These are phyloP conservation scores for Thalassiosira profunda DNA, from an alignment of 108 stramenopile genomes.

Conservation along the genomic window DNA sequence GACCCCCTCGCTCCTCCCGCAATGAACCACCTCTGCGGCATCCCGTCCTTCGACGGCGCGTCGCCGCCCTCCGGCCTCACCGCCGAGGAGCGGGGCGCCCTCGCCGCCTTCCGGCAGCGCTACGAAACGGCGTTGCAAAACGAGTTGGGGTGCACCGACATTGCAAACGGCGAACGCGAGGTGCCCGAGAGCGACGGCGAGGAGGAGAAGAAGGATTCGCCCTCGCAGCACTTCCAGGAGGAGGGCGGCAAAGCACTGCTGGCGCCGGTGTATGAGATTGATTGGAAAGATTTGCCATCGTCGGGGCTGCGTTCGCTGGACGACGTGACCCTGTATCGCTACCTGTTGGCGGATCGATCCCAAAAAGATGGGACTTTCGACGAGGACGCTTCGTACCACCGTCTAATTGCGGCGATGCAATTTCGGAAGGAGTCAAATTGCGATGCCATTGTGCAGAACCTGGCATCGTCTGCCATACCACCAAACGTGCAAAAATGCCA, in stretches of 20 bases:
- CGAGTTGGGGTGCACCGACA: neutral
- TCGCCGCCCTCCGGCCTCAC: neutral
- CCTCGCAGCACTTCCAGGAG: neutral
- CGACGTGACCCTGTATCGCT: constrained; percentile 8
- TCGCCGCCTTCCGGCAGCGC: constrained; percentile 6
- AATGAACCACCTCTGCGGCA: constrained; percentile 23
- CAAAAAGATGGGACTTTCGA: constrained; percentile 13
- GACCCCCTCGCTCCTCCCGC: too few relatives aligned
- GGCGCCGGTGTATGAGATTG: neutral
- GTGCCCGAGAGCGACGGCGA: neutral
- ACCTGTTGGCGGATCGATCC: constrained; percentile 11
- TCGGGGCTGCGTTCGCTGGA: constrained; percentile 13
- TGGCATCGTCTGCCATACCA: constrained; percentile 5
- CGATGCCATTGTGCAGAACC: constrained; percentile 4
- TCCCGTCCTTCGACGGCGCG: neutral
- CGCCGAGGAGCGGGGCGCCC: constrained; percentile 1
- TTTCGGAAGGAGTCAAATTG: neutral
- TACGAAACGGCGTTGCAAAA: neutral
- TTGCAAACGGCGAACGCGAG: neutral
- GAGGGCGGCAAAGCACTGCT: neutral
- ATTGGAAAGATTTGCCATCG: neutral
- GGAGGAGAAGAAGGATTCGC: constrained; percentile 5
- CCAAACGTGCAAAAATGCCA: constrained; percentile 5
- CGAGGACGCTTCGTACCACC: neutral
- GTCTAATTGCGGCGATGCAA: constrained; percentile 3